Base-by-base conservation (phyloP, 2,329 filamentous ascomycete species). In the Nemania abortiva region DNA sequence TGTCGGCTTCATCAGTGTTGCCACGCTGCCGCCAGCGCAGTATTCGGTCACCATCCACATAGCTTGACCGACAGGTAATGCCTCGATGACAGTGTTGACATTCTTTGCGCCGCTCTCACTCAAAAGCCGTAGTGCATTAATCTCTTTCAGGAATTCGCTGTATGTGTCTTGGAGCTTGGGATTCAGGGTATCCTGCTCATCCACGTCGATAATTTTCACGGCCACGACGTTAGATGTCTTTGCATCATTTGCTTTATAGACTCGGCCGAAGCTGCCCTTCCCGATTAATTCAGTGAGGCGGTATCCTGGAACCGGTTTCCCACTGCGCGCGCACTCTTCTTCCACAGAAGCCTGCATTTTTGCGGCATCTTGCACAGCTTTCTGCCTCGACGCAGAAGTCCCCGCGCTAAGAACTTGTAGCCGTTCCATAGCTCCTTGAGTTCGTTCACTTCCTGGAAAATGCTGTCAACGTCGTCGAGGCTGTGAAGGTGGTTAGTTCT, bases 11-110 rank as follows among this genome's bases (percentile, higher is more conserved):
- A 91, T 90, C 67, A 88, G 86, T 70, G 87, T 95, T 72, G 88
- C 91, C 78, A 97, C 91, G 78, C 93, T 96, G 57, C 93, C 93
- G 70, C 93, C 93, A 6, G 91, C 92, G 75, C 93, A 95, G 79
- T 95, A 94, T 81, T 96, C 92, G 68, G 92, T 95, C 65, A 96
- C 89, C 83, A 96, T 93, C 93, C 93, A 97, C 82, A 97, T 90
- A 69, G 93, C 89, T 74, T 92, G 90, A 50, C 92, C 91, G 45
- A 95, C 89, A 9, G 92, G 89, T 22, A 95, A 85, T 4, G 92
- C 92, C 73, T 95, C 92, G 74, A 95, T 90, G 60, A 95, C 91
- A 74, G 90, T 87, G 78, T 95, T 96, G 81, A 97, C 90, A 77
- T 95, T 95, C 73, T 88, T 87, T 20, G 92, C 92, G 56, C 90